Percentiles rank a stretch among this genome's conserved stretches.
Evolutionary conservation across 208 protist genomes (phyloP).

Genomic region (Acanthamoeba triangularis): DNA sequence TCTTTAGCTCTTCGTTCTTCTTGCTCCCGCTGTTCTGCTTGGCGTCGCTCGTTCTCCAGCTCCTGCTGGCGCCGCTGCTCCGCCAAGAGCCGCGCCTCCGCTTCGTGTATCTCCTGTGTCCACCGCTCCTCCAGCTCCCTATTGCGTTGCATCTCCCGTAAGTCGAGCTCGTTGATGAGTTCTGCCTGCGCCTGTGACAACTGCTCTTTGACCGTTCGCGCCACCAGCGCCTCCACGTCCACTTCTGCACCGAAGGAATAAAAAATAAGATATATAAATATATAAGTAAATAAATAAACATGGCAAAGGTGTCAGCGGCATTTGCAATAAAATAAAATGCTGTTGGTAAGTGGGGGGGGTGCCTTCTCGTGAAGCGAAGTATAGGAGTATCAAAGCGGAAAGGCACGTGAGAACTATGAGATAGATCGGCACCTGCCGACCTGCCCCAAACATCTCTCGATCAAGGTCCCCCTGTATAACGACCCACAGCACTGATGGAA

Average conservation of each 20-base stretch:
- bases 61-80: slow-evolving; percentile 9
- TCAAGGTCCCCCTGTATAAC: no score
- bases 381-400: not conserved
- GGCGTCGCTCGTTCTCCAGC: not conserved
- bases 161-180: not conserved
- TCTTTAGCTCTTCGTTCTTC: not conserved
- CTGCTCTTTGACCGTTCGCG: not conserved
- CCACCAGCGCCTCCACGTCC: not conserved
- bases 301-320: no score
- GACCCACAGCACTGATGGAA: no score
- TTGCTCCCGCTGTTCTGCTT: not conserved
- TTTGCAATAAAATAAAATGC: no score
- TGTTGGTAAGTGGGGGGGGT: no score
- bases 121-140: not conserved
- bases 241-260: not conserved
- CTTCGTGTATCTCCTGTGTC: not conserved
- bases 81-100: not conserved
- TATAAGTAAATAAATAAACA: no score
- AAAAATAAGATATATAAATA: no score
- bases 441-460: no score
- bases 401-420: not conserved
- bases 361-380: not conserved
- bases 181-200: not conserved
- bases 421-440: no score
- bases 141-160: not conserved